A percentile compares a stretch with the other conserved stretches of the same genome.
Conservation (phyloP, 2,329 filamentous ascomycete genomes). For the Domatiomyces catenatus region DNA sequence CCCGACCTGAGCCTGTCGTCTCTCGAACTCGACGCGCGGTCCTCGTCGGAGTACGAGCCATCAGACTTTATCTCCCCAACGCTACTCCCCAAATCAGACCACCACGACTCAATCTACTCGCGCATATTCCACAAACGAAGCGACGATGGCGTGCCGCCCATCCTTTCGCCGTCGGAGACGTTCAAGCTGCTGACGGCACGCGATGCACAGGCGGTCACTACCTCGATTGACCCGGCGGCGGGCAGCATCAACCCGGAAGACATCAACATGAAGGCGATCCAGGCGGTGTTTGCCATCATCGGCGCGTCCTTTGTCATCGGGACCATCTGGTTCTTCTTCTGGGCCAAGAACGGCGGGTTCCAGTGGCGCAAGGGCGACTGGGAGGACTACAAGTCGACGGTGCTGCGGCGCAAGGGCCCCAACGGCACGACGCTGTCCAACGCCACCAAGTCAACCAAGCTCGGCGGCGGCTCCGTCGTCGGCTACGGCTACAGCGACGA, state of each 20-base stretch:
- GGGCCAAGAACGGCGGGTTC: slow-evolving; percentile 92
- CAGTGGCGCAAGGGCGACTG: slow-evolving; percentile 73
- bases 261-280: slow-evolving; percentile 47
- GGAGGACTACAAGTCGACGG: slow-evolving; percentile 97
- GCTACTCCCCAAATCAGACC: slow-evolving; percentile 5
- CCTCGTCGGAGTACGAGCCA: slow-evolving; percentile 1
- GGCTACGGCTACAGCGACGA: slow-evolving; percentile 47
- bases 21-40: slow-evolving; percentile 16
- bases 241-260: slow-evolving; percentile 27
- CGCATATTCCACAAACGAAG: slow-evolving; percentile 8
- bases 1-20: slow-evolving; percentile 15
- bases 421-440: slow-evolving; percentile 75
- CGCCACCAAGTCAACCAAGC: slow-evolving; percentile 63
- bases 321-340: slow-evolving; percentile 96
- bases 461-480: slow-evolving; percentile 73
- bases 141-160: slow-evolving; percentile 6
- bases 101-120: slow-evolving; percentile 1
- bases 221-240: slow-evolving; percentile 14
- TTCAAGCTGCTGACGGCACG: slow-evolving; percentile 20
- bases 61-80: slow-evolving; percentile 1
- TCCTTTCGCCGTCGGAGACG: slow-evolving; percentile 16
- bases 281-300: slow-evolving; percentile 73
- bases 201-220: slow-evolving; percentile 12
- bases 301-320: slow-evolving; percentile 59
- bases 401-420: slow-evolving; percentile 72